phyloP scores from a whole-genome alignment of 352 stramenopile species.

The Phytophthora europaea region DNA sequence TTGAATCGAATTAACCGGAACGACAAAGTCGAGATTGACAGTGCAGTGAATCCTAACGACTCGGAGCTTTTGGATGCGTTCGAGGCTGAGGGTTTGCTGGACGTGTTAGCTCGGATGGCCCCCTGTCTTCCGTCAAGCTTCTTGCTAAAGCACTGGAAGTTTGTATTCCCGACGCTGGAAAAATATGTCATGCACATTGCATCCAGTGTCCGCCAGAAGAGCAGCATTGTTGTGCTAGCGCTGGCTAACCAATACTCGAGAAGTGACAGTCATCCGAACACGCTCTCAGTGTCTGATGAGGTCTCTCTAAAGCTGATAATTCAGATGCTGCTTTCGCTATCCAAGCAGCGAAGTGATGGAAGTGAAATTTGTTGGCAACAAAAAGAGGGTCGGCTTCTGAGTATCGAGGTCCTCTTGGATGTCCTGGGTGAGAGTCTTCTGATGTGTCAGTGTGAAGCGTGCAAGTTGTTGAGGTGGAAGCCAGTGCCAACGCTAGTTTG shows the following conservation, averaged over 20 bases:
- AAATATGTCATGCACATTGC: constrained; percentile 79
- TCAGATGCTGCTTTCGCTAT: constrained; percentile 62
- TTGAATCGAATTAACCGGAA: constrained; percentile 66
- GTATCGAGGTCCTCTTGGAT: constrained; percentile 62
- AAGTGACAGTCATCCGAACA: background rate
- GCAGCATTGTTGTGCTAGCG: constrained; percentile 58
- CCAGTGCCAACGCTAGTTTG: background rate
- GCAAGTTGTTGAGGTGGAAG: constrained; percentile 17
- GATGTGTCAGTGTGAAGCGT: background rate
- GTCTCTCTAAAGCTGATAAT: constrained; percentile 47
- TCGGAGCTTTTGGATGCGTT: constrained; percentile 55
- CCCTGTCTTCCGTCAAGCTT: constrained; percentile 57
- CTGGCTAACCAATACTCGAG: constrained; percentile 46
- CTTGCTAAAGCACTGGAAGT: constrained; percentile 75
- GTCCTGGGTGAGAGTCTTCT: constrained; percentile 51
- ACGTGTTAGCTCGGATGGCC: constrained; percentile 62
- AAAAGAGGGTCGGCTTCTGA: constrained; percentile 76
- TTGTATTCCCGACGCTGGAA: constrained; percentile 78
- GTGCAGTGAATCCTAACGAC: constrained; percentile 1
- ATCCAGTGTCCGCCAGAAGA: constrained; percentile 71
- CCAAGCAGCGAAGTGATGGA: constrained; percentile 26
- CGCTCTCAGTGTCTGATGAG: background rate
- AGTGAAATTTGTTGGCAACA: constrained; percentile 65
- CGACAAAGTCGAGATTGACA: constrained; percentile 7
- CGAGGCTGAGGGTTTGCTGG: constrained; percentile 73